Evolutionary conservation across 1,139 yeast genomes (phyloP), one percentile per base, ranked within the genome.

Genomic region (Debaryomyces singareniensis): DNA sequence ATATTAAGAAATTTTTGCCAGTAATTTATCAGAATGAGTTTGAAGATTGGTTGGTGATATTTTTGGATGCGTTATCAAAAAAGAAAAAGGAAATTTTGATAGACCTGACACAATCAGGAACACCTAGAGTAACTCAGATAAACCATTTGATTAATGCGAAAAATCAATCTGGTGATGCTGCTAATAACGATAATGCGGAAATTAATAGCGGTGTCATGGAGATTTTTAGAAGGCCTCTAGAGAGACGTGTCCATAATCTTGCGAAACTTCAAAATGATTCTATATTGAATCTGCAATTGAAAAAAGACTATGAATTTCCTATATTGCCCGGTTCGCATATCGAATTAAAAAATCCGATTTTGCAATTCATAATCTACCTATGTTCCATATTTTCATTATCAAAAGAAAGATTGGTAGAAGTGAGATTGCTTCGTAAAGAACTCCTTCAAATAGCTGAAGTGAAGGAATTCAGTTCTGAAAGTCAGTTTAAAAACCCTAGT

Each of bases 21-120:
- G 53, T 67, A 1, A 70, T 86, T 14, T 73, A 81, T 37, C 91
- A 78, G 44, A 71, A 71, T 9, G 97, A 93, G 49, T 86, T 91
- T 60, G 84, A 79, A 32, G 93, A 81, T 43, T 91, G 96, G 96
- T 60, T 85, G 28, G 62, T 79, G 27, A 75, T 86, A 38, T 80
- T 85, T 45, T 56, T 89, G 44, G 93, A 85, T 47, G 64, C 83
- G 2, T 62, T 91, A 42, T 64, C 78, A 25, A 75, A 75, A 34
- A 61, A 63, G 29, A 83, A 84, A 47, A 56, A 58, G 12, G 67
- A 66, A 12, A 47, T 47, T 2, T 44, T 63, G 29, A 44, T 54
- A 5, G 61, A 61, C 2, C 49, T 61, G 7, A 58, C 65, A 3
- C 62, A 57, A 34, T 37, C 53, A 2, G 58, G 65, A 1, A 73